Percentiles rank a stretch among this genome's conserved stretches.
Conservation (phyloP, 2,329 filamentous ascomycete genomes). For the Colletotrichum spinosum region DNA sequence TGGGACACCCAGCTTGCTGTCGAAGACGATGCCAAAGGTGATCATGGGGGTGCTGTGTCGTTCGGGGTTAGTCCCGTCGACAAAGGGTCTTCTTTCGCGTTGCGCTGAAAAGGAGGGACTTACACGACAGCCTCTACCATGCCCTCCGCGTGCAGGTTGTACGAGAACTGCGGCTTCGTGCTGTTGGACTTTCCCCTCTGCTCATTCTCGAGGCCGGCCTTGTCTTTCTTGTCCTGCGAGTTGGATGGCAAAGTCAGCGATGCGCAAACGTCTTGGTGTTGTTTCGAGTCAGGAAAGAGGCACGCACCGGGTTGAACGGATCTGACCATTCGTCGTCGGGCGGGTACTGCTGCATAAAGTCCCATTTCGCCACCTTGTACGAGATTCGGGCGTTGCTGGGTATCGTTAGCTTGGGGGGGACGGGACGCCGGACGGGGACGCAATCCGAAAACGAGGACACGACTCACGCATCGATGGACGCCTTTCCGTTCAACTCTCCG, state of each 20-base stretch:
- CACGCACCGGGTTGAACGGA: background rate
- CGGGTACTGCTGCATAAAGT: conserved; percentile 9
- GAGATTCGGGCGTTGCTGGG: conserved; percentile 7
- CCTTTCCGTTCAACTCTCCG: conserved; percentile 28
- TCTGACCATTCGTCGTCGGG: background rate
- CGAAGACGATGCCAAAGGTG: conserved; percentile 17
- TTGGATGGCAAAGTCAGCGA: no score
- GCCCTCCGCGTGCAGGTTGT: conserved; percentile 7
- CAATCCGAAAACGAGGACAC: no score
- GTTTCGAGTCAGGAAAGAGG: background rate
- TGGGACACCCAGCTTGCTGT: background rate
- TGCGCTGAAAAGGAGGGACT: no score
- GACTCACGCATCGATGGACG: background rate
- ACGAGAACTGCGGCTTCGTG: conserved; percentile 1
- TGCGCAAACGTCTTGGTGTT: no score
- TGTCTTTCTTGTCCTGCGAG: no score
- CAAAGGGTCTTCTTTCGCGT: no score
- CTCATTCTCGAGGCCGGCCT: no score
- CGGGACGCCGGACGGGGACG: no score
- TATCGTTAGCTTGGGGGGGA: background rate
- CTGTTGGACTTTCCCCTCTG: background rate
- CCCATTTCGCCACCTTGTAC: conserved; percentile 13
- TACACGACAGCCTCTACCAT: background rate
- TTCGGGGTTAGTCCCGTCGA: no score
- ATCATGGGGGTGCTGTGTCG: conserved; percentile 1